These are phyloP conservation scores for Ehretia macrophylla DNA, from an alignment of 257 asterid species.

Conservation along the genomic window DNA sequence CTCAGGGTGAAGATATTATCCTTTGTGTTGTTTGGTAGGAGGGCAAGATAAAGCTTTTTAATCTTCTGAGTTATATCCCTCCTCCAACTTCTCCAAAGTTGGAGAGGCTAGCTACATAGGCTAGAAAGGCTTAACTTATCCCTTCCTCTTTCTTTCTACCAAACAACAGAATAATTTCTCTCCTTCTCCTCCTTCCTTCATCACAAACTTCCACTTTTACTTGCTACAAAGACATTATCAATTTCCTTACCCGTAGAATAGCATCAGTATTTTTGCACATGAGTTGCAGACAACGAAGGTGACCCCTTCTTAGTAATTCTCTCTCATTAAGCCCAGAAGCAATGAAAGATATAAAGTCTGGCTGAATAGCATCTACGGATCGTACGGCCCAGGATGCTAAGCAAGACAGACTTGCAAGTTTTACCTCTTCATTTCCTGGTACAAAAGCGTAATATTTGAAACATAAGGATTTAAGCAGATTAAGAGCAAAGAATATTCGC, in stretches of 20 bases:
- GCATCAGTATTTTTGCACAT: constrained; percentile 69
- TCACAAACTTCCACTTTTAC: too few relatives aligned
- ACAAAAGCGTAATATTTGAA: background rate
- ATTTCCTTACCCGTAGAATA: constrained; percentile 49
- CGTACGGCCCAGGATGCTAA: constrained; percentile 79
- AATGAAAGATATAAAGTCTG: constrained; percentile 53
- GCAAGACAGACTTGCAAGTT: constrained; percentile 73
- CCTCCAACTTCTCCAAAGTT: background rate
- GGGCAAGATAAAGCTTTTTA: too few relatives aligned
- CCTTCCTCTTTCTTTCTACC: background rate
- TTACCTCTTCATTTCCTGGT: constrained; percentile 96
- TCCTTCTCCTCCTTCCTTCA: too few relatives aligned
- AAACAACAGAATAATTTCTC: background rate
- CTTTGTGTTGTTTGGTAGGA: too few relatives aligned
- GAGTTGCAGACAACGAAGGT: constrained; percentile 77
- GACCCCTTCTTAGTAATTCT: constrained; percentile 81
- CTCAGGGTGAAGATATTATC: too few relatives aligned
- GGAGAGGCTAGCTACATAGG: background rate
- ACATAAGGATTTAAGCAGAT: background rate
- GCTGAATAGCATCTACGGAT: constrained; percentile 62
- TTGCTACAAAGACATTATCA: background rate
- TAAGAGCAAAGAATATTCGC: background rate
- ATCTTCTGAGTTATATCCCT: too few relatives aligned
- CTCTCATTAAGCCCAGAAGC: constrained; percentile 87
- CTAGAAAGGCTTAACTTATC: background rate